Conservation (phyloP, 495 filamentous ascomycete species). For the Pseudotulostoma volvatum region DNA sequence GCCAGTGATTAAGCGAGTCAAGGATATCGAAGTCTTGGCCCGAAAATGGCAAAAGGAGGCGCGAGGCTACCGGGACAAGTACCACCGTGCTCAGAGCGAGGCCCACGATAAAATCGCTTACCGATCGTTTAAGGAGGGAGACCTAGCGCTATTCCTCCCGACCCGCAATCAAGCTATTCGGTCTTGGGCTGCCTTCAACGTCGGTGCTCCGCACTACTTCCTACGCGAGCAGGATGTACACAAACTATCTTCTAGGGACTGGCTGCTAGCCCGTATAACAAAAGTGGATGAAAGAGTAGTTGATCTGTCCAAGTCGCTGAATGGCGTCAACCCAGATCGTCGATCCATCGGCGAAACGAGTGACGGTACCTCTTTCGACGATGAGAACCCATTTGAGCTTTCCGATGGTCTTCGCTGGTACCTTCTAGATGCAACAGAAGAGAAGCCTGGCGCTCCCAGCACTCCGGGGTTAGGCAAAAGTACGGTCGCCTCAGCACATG, state of each 20-base stretch:
- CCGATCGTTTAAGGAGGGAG: conserved; percentile 87
- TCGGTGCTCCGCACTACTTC: conserved; percentile 93
- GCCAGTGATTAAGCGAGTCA: conserved; percentile 65
- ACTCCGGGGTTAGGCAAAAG: conserved; percentile 78
- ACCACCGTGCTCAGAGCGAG: conserved; percentile 68
- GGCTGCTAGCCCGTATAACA: conserved; percentile 84
- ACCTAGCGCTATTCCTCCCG: conserved; percentile 87
- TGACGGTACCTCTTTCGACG: conserved; percentile 52
- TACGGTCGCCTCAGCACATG: conserved; percentile 75
- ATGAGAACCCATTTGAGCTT: conserved; percentile 95
- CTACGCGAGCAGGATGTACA: conserved; percentile 83
- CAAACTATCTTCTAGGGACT: conserved; percentile 66
- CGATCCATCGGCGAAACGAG: conserved; percentile 35
- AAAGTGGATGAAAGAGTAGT: conserved; percentile 89
- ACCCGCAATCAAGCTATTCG: conserved; percentile 85
- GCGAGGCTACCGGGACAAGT: conserved; percentile 71
- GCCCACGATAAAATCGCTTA: conserved; percentile 95
- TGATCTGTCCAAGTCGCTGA: conserved; percentile 66
- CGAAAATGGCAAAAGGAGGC: conserved; percentile 85
- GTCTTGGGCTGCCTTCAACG: conserved; percentile 97
- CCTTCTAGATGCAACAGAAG: conserved; percentile 79
- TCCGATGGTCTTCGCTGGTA: conserved; percentile 95
- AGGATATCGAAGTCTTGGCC: conserved; percentile 76
- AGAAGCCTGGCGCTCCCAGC: conserved; percentile 84
- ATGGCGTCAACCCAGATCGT: conserved; percentile 37